Evolutionary conservation across 2,329 filamentous ascomycete genomes (phyloP).

Genomic region (Aschersonia sp.): DNA sequence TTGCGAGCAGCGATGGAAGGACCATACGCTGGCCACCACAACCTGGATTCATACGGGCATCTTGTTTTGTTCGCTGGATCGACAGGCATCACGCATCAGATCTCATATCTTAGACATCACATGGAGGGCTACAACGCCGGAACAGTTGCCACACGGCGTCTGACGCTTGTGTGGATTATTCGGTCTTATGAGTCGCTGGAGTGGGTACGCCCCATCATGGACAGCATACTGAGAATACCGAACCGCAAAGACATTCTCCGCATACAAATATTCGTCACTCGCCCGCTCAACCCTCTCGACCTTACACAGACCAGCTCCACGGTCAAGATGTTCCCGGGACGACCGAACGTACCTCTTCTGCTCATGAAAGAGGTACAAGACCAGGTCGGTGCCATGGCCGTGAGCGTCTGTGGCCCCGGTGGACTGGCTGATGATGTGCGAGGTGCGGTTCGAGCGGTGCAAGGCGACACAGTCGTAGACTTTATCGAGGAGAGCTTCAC

Average conservation of each 20-base stretch:
- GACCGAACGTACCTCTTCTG: slow-evolving; percentile 70
- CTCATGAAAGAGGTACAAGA: slow-evolving; percentile 68
- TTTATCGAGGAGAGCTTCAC: slow-evolving; percentile 69
- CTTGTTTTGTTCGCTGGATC: slow-evolving; percentile 82
- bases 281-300: slow-evolving; percentile 71
- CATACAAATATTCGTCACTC: slow-evolving; percentile 81
- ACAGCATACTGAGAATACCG: slow-evolving; percentile 60
- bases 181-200: slow-evolving; percentile 79
- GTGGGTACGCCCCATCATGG: slow-evolving; percentile 84
- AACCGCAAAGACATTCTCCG: slow-evolving; percentile 68
- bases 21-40: slow-evolving; percentile 73
- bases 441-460: slow-evolving; percentile 47
- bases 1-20: slow-evolving; percentile 72
- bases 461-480: slow-evolving; percentile 52
- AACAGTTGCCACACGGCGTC: slow-evolving; percentile 63
- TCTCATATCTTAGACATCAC: slow-evolving; percentile 72
- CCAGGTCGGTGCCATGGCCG: slow-evolving; percentile 77
- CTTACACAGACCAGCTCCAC: slow-evolving; percentile 62
- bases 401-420: slow-evolving; percentile 67
- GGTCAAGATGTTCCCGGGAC: slow-evolving; percentile 83
- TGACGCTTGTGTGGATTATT: slow-evolving; percentile 86
- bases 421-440: slow-evolving; percentile 64
- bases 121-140: slow-evolving; percentile 53
- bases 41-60: slow-evolving; percentile 83
- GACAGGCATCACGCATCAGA: slow-evolving; percentile 88